Percentiles rank a stretch among this genome's conserved stretches.
Conservation (phyloP, 176 grass and related monocot species). For the Carex kokanica region DNA sequence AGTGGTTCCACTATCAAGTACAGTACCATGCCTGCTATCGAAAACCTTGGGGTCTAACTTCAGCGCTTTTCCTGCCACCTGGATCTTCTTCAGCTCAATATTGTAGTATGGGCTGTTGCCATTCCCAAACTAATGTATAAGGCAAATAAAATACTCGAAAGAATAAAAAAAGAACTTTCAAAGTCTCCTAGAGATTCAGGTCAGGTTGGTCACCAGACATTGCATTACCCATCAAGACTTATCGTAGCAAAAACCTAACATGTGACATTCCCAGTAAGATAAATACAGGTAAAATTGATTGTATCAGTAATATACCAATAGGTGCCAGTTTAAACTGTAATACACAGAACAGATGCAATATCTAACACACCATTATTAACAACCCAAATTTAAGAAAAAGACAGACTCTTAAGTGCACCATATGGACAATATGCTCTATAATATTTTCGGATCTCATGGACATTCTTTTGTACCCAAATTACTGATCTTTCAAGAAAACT, state of each 20-base stretch:
- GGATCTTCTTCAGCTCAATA: conserved; percentile 92
- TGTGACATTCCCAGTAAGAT: neutral
- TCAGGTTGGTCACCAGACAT: neutral
- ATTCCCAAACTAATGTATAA: conserved; percentile 56
- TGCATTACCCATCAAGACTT: neutral
- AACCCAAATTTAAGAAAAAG: neutral
- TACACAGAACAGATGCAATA: conserved; percentile 1
- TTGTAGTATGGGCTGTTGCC: conserved; percentile 97
- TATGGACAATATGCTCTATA: conserved; percentile 7
- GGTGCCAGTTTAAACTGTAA: neutral
- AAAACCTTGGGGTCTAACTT: conserved; percentile 70
- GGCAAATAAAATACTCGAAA: conserved; percentile 41
- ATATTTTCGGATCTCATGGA: neutral
- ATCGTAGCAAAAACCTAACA: neutral
- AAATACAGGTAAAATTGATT: neutral
- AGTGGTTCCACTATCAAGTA: conserved; percentile 97
- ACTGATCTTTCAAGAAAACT: neutral
- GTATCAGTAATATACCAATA: neutral
- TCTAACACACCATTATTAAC: neutral
- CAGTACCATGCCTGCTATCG: conserved; percentile 68
- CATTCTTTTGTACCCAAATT: neutral
- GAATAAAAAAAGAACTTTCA: conserved; percentile 31
- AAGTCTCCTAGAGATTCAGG: neutral
- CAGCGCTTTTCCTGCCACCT: conserved; percentile 75
- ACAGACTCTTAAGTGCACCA: neutral